Evolutionary conservation across 768 basidiomycete species (phyloP), one percentile per base, ranked within the genome.

Genomic region (Cubamyces sp.): DNA sequence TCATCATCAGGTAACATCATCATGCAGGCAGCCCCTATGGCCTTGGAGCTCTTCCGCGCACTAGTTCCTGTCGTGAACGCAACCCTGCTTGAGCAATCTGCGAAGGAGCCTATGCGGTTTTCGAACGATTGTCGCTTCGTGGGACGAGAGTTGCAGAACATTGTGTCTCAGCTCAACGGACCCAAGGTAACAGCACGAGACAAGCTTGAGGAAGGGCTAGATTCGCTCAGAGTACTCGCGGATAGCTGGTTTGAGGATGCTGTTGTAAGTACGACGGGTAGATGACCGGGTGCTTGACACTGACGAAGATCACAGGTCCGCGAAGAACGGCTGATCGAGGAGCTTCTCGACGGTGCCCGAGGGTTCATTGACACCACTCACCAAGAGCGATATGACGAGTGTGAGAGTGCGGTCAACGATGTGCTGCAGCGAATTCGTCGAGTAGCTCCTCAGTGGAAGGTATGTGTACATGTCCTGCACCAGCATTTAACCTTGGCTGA

Each of bases 111-210:
- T 1, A 87, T 96, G 82, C 84, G 85, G 51, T 90, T 90, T 71
- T 87, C 91, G 18, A 97, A 97, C 71, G 90, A 96, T 64, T 92
- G 87, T 66, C 68, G 82, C 21, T 92, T 88, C 71, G 79, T 96
- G 26, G 79, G 79, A 30, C 73, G 75, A 21, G 82, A 88, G 66
- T 71, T 88, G 0, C 78, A 76, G 59, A 77, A 77, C 28, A 64
- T 86, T 21, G 74, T 57, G 8, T 34, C 47, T 15, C 45, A 43
- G 9, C 21, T 56, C 15, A 51, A 28, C 3, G 54, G 55, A 14
- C 37, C 65, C 2, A 43, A 61, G 43, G 37, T 34, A 1, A n/a
- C 58, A 2, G 73, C 82, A 26, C 78, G 77, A 65, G 84, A 80
- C 46, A 82, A 78, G 60, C 71, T 88, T 43, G 73, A 71, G 14